Conservation (phyloP, 2,329 filamentous ascomycete species). For the Fusarium mangiferae region DNA sequence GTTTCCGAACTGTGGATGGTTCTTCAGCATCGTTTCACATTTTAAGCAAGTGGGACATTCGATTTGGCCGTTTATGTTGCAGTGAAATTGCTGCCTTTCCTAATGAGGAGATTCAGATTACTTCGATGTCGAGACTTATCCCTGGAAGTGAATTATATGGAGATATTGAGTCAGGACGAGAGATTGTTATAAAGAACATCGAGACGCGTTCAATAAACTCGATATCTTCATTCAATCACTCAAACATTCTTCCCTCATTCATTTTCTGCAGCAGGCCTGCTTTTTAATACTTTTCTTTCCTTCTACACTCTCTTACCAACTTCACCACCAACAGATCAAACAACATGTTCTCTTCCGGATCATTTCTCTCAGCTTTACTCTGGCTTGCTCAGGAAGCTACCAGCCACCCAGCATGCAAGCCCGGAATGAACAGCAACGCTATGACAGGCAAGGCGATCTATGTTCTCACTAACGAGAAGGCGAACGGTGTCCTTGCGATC, state of each 20-base stretch:
- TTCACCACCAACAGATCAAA: not conserved
- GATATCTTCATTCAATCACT: not conserved
- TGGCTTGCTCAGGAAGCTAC: not conserved
- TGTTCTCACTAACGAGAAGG: conserved; percentile 63
- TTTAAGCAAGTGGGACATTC: not conserved
- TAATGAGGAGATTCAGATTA: conserved; percentile 11
- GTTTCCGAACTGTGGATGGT: not conserved
- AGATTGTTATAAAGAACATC: not conserved
- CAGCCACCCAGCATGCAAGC: conserved; percentile 9
- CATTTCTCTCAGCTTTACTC: not conserved
- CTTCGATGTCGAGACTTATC: not conserved
- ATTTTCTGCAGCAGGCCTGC: conserved; percentile 15
- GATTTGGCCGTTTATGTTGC: not conserved
- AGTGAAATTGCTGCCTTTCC: not conserved
- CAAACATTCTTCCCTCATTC: not conserved
- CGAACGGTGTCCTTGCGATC: conserved; percentile 61
- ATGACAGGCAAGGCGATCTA: conserved; percentile 60
- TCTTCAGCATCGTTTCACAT: not conserved
- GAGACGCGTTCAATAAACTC: not conserved
- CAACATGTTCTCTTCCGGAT: not conserved
- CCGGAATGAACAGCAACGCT: not conserved
- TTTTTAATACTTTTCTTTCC: not conserved
- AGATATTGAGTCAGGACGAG: accelerated
- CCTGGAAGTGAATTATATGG: not conserved
- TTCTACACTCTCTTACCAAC: not conserved